Base-by-base conservation (phyloP, 2,329 filamentous ascomycete species). In the Waltergamsia citrina region DNA sequence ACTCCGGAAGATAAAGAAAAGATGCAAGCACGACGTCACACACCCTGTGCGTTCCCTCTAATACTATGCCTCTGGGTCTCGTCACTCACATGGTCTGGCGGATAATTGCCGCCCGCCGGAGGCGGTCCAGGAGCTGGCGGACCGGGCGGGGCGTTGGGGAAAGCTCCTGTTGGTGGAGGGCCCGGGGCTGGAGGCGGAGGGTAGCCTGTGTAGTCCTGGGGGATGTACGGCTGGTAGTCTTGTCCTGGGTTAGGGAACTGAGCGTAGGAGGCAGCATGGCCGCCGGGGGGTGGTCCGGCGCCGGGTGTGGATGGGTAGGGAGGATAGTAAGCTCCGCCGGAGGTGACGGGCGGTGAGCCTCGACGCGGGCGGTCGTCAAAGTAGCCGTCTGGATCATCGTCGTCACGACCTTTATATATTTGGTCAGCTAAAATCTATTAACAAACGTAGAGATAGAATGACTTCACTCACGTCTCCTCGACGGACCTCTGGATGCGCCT, bases 281-380 rank as follows among this genome's bases (percentile, higher is more conserved):
- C 36, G 15, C n/a, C 22, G 6, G 29, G 33, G 15, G 31, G 34
- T n/a, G 38, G 33, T 9, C 41, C 38, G 3, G 43, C 42, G 32
- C 44, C 48, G 22, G 41, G 53, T 17, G 38, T 59, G 36, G 40
- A 44, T 6, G 58, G 57, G 31, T 61, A 60, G 3, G 62, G 61
- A 4, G 61, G 62, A 38, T 65, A 69, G 45, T 60, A 69, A 12
- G 62, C 60, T 10, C 67, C 67, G n/a, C 67, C 68, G 3, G 67
- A 71, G 4, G 66, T 66, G 35, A 59, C 65, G 4, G 65, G 62
- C 1, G 67, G 68, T 3, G 68, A 71, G 17, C 33, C 33, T 60
- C 52, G 9, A 57, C 23, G 23, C 15, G 38, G 59, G 25, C 50
- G 47, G 34, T 54, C 47, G 26, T 58, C 49, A 36, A 60, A 58